phyloP scores from a whole-genome alignment of 371 early-diverging fungal genomes.

The Mucor plumbeus region DNA sequence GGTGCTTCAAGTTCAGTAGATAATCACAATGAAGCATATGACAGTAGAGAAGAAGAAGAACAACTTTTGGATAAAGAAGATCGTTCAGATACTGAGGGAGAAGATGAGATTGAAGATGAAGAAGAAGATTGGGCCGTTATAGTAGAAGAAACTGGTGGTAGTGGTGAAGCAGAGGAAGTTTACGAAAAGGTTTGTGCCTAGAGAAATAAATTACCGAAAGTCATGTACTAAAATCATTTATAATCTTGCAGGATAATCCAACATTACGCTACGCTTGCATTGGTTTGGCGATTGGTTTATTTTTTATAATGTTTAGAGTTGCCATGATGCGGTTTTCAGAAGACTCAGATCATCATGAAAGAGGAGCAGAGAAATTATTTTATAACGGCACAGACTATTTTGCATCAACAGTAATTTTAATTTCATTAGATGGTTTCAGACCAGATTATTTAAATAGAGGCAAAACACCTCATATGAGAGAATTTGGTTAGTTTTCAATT shows the following conservation, averaged over 20 bases:
- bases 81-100: conserved; percentile 11
- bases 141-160: conserved; percentile 20
- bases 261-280: conserved; percentile 23
- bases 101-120: conserved; percentile 9
- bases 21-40: conserved; percentile 3
- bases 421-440: conserved; percentile 93
- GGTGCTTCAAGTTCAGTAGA: conserved; percentile 17
- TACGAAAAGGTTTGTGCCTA: conserved; percentile 7
- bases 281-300: conserved; percentile 31
- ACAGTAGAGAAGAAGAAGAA: conserved; percentile 25
- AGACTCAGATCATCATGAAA: conserved; percentile 15
- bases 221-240: neutral
- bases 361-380: conserved; percentile 35
- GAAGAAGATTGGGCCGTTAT: conserved; percentile 28
- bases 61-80: conserved; percentile 29
- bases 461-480: conserved; percentile 70
- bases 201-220: neutral
- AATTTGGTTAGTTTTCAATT: conserved; percentile 53
- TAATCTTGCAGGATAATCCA: conserved; percentile 16
- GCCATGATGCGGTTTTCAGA: conserved; percentile 21
- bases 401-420: conserved; percentile 79
- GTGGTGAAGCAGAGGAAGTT: neutral
- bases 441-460: conserved; percentile 82
- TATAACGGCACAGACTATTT: conserved; percentile 75
- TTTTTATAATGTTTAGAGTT: conserved; percentile 36